Evolutionary conservation across 495 filamentous ascomycete species (phyloP).

Genomic region (Aspergillus campestris): DNA sequence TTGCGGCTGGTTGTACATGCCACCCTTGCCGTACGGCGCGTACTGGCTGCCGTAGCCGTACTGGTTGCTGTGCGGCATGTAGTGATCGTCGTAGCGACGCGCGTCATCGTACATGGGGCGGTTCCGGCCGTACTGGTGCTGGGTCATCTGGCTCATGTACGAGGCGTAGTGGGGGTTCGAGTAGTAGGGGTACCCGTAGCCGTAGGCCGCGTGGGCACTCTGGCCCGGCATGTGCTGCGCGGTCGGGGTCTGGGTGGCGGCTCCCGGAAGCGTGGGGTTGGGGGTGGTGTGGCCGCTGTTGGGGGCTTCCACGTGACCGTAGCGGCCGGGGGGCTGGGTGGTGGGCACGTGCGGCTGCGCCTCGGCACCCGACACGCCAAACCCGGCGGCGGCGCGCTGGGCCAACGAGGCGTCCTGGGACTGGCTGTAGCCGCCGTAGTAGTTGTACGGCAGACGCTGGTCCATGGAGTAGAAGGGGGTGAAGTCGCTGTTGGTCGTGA

Average conservation of each 20-base stretch:
- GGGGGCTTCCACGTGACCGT: slow-evolving; percentile 64
- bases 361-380: slow-evolving; percentile 64
- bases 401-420: slow-evolving; percentile 67
- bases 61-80: slow-evolving; percentile 48
- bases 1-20: slow-evolving; percentile 73
- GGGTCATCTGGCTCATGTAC: slow-evolving; percentile 65
- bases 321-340: slow-evolving; percentile 57
- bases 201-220: slow-evolving; percentile 43
- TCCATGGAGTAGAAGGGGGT: slow-evolving; percentile 84
- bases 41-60: slow-evolving; percentile 65
- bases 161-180: slow-evolving; percentile 67
- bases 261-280: slow-evolving; percentile 66
- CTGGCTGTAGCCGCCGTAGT: slow-evolving; percentile 69
- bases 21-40: slow-evolving; percentile 69
- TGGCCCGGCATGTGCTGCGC: slow-evolving; percentile 56
- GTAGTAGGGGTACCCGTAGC: slow-evolving; percentile 73
- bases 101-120: slow-evolving; percentile 50
- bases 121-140: slow-evolving; percentile 43
- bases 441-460: slow-evolving; percentile 69
- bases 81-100: slow-evolving; percentile 46
- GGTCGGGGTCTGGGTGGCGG: slow-evolving; percentile 54
- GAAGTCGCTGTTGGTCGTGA: slow-evolving; percentile 66
- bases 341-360: slow-evolving; percentile 68
- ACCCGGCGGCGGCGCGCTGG: slow-evolving; percentile 55
- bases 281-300: slow-evolving; percentile 84